Evolutionary conservation across 2,329 filamentous ascomycete species (phyloP).

Genomic region (Pleomassaria siparia): DNA sequence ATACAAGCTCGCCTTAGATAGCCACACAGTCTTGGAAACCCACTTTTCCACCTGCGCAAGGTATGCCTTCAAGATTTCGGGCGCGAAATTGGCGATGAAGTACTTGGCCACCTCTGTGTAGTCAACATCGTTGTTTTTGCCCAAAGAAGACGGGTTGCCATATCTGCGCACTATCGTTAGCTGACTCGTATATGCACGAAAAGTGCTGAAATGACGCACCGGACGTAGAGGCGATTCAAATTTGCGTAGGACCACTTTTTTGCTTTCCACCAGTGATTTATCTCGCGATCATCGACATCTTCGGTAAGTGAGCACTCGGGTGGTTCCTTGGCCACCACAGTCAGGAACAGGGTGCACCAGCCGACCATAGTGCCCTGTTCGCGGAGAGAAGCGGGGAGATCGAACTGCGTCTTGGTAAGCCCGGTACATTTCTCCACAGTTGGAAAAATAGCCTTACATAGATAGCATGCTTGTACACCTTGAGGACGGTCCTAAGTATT

Average conservation of each 20-base stretch:
- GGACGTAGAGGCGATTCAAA: conserved; percentile 90
- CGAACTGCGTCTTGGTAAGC: conserved; percentile 63
- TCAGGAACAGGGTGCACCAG: conserved; percentile 95
- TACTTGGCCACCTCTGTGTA: conserved; percentile 82
- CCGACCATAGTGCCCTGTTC: conserved; percentile 82
- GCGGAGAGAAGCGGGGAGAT: conserved; percentile 76
- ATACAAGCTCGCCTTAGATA: conserved; percentile 90
- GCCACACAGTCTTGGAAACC: conserved; percentile 91
- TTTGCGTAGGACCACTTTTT: conserved; percentile 99
- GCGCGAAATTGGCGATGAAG: conserved; percentile 88
- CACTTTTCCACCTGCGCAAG: conserved; percentile 94
- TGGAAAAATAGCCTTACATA: conserved; percentile 66
- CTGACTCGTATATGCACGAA: neutral
- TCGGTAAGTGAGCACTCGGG: conserved; percentile 79
- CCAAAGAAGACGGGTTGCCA: conserved; percentile 78
- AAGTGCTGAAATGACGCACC: conserved; percentile 54
- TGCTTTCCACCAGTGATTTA: conserved; percentile 98
- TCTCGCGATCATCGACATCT: conserved; percentile 80
- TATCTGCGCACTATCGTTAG: conserved; percentile 62
- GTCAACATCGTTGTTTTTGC: conserved; percentile 73
- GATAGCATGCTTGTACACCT: conserved; percentile 97
- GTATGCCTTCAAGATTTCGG: conserved; percentile 94
- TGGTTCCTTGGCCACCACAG: conserved; percentile 81
- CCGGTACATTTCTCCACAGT: conserved; percentile 15
- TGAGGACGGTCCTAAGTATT: conserved; percentile 93